Percentiles rank a stretch among this genome's conserved stretches.
Conservation (phyloP, 106 monocot genomes). For the Ottelia alismoides region DNA sequence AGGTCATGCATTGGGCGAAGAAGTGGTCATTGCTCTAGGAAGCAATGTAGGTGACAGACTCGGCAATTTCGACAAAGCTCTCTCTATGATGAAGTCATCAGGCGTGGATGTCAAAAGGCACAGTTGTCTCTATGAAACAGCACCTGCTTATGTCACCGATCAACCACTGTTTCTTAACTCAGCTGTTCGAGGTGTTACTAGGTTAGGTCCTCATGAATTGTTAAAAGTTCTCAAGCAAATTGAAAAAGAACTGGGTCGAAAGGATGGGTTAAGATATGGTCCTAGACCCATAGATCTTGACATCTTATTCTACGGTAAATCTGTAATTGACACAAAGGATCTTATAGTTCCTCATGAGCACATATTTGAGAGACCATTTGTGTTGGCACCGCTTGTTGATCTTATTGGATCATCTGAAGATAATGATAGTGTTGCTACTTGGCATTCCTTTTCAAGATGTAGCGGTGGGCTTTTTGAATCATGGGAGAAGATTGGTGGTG, state of each 20-base stretch:
- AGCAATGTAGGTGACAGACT: slow-evolving; percentile 87
- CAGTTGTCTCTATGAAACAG: slow-evolving; percentile 64
- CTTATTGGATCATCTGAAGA: slow-evolving; percentile 50
- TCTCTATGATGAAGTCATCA: slow-evolving; percentile 59
- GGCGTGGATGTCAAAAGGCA: slow-evolving; percentile 59
- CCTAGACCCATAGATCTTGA: slow-evolving; percentile 92
- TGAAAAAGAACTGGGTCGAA: slow-evolving; percentile 70
- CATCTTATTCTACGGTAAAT: slow-evolving; percentile 70
- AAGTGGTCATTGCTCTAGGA: slow-evolving; percentile 81
- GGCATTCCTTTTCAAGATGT: slow-evolving; percentile 61
- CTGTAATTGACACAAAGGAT: slow-evolving; percentile 35
- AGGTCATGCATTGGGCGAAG: slow-evolving; percentile 27
- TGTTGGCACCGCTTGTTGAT: slow-evolving; percentile 83
- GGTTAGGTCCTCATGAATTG: slow-evolving; percentile 56
- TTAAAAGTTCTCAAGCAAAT: slow-evolving; percentile 58
- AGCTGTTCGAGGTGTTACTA: slow-evolving; percentile 64
- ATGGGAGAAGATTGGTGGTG: slow-evolving; percentile 74
- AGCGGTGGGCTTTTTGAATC: slow-evolving; percentile 46
- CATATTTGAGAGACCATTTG: slow-evolving; percentile 88
- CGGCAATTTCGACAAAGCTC: slow-evolving; percentile 50
- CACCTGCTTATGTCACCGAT: slow-evolving; percentile 85
- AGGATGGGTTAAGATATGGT: slow-evolving; percentile 76
- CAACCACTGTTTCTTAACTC: slow-evolving; percentile 86
- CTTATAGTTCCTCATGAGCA: slow-evolving; percentile 74
- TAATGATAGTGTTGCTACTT: slow-evolving; percentile 36